A percentile compares a stretch with the other conserved stretches of the same genome.
Conservation (phyloP, 1,139 yeast species). For the Torulaspora globosa region DNA sequence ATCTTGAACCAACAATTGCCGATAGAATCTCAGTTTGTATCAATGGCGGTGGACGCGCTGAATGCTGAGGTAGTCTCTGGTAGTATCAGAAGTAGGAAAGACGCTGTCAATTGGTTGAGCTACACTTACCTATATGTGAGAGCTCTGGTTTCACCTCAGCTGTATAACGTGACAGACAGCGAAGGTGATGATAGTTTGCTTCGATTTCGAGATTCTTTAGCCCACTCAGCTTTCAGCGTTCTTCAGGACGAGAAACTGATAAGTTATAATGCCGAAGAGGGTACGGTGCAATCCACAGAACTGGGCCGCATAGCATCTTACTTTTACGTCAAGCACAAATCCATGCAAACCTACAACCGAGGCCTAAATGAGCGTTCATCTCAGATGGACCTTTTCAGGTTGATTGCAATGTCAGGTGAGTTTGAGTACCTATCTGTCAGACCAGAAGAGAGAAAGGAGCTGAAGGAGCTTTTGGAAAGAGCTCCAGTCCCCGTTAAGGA, state of each 20-base stretch:
- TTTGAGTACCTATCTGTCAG: conserved; percentile 80
- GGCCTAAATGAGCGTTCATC: conserved; percentile 61
- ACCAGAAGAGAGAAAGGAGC: conserved; percentile 80
- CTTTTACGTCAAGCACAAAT: conserved; percentile 72
- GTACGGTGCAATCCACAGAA: conserved; percentile 57
- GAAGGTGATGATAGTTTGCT: conserved; percentile 47
- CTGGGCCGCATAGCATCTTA: conserved; percentile 83
- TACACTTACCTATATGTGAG: conserved; percentile 77
- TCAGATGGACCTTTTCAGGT: conserved; percentile 68
- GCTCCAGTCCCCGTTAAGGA: conserved; percentile 89
- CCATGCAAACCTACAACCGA: conserved; percentile 60
- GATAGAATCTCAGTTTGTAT: conserved; percentile 81
- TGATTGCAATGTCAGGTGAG: conserved; percentile 80
- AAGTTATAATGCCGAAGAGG: conserved; percentile 51
- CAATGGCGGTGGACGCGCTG: conserved; percentile 63
- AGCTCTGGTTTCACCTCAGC: conserved; percentile 67
- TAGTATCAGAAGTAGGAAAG: conserved; percentile 53
- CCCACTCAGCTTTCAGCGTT: conserved; percentile 67
- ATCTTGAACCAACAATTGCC: conserved; percentile 86
- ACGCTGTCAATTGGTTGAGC: conserved; percentile 75
- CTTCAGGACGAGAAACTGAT: conserved; percentile 55
- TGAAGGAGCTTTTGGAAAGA: conserved; percentile 61
- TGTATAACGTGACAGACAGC: conserved; percentile 63
- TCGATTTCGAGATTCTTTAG: conserved; percentile 60
- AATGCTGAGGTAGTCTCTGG: conserved; percentile 89